A percentile compares a stretch with the other conserved stretches of the same genome.
Conservation (phyloP, 2,329 filamentous ascomycete genomes). For the Biscogniauxia sp. region DNA sequence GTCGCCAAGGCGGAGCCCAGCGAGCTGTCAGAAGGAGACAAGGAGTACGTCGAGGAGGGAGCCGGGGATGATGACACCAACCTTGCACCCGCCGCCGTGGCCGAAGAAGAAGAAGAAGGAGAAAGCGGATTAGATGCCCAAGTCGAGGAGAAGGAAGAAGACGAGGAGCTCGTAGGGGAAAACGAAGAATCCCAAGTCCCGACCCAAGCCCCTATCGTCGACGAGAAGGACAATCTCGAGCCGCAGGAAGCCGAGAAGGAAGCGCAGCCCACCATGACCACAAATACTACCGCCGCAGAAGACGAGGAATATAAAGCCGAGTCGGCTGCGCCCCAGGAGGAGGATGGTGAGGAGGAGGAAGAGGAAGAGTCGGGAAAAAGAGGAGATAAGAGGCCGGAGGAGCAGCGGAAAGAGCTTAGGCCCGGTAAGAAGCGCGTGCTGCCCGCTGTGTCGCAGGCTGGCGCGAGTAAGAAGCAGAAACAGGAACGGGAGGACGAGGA, state of each 20-base stretch:
- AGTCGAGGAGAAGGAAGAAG: too few species aligned
- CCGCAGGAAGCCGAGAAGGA: too few species aligned
- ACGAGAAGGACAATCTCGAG: too few species aligned
- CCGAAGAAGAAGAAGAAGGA: not conserved
- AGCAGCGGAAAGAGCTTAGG: not conserved
- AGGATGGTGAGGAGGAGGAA: not conserved
- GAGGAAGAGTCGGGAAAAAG: not conserved
- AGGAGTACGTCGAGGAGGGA: not conserved
- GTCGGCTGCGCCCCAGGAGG: not conserved
- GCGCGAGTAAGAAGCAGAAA: constrained; percentile 9
- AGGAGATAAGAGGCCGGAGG: too few species aligned
- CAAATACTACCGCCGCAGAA: not conserved
- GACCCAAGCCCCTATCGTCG: too few species aligned
- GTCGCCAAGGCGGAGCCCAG: not conserved
- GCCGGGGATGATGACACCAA: not conserved
- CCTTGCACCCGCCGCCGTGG: too few species aligned
- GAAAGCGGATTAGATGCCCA: not conserved
- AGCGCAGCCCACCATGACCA: too few species aligned
- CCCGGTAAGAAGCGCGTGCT: not conserved
- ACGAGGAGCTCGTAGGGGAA: too few species aligned
- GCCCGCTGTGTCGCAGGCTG: not conserved
- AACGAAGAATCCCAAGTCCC: too few species aligned
- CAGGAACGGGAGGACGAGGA: not conserved
- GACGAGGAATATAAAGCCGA: not conserved
- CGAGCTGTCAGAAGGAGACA: not conserved